phyloP scores from a whole-genome alignment of 2,329 filamentous ascomycete species.

The Didymella pomorum region DNA sequence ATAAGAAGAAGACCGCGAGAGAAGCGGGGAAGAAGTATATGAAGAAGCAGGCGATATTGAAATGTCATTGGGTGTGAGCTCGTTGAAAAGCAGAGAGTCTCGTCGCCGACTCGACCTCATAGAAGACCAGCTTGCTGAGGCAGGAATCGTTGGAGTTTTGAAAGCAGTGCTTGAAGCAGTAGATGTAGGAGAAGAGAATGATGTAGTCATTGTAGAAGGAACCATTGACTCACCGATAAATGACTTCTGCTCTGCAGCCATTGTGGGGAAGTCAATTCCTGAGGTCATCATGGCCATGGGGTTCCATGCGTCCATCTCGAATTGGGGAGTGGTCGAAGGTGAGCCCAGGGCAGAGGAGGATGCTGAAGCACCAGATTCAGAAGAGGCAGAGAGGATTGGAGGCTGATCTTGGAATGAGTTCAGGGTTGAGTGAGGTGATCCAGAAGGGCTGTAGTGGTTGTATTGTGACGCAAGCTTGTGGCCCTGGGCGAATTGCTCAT shows the following conservation, averaged over 20 bases:
- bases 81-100: constrained; percentile 34
- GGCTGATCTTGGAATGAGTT: constrained; percentile 58
- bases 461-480: constrained; percentile 50
- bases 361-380: constrained; percentile 60
- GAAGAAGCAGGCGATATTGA: not conserved
- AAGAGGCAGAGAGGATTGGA: constrained; percentile 57
- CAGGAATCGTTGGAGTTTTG: constrained; percentile 46
- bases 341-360: constrained; percentile 61
- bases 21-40: not conserved
- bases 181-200: constrained; percentile 28
- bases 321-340: constrained; percentile 66
- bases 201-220: constrained; percentile 41
- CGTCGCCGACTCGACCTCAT: constrained; percentile 26
- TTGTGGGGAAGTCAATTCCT: constrained; percentile 61
- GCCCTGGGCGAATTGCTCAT: constrained; percentile 47
- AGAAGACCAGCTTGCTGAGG: constrained; percentile 52
- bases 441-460: constrained; percentile 50
- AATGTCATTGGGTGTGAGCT: not conserved
- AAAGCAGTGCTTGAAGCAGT: constrained; percentile 33
- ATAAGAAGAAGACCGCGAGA: not conserved
- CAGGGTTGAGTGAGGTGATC: constrained; percentile 55
- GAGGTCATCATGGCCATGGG: constrained; percentile 68
- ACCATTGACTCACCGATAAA: constrained; percentile 60
- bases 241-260: constrained; percentile 56
- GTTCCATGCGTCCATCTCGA: constrained; percentile 64